These are phyloP conservation scores for Apiospora rasikravindrae DNA, from an alignment of 2,329 filamentous ascomycete species.

Conservation along the genomic window DNA sequence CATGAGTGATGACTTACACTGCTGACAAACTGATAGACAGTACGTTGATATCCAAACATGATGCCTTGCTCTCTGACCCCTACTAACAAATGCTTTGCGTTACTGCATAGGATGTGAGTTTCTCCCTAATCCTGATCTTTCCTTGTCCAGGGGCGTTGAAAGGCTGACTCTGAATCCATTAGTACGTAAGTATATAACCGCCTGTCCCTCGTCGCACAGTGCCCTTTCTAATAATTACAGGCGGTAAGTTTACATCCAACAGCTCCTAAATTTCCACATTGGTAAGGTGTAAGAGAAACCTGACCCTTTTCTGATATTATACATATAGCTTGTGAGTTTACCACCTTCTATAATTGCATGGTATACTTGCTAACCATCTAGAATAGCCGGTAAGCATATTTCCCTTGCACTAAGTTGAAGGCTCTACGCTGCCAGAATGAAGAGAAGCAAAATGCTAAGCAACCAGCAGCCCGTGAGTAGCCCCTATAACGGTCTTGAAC, in stretches of 20 bases:
- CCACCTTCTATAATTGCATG: neutral
- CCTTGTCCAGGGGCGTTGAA: no score
- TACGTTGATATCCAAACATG: neutral
- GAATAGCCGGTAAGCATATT: neutral
- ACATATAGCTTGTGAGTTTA: neutral
- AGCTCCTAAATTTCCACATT: neutral
- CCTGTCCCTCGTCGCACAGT: no score
- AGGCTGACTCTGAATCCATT: no score
- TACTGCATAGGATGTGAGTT: neutral
- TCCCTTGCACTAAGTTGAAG: no score
- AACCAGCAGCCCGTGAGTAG: neutral
- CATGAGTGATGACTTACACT: no score
- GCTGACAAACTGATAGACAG: neutral
- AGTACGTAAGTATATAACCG: neutral
- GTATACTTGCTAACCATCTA: neutral
- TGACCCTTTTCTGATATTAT: neutral
- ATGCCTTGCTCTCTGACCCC: neutral
- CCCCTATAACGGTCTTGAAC: no score
- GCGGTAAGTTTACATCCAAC: neutral
- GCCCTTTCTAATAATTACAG: neutral
- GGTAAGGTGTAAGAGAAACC: no score
- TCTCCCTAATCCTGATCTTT: neutral
- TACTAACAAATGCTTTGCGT: neutral
- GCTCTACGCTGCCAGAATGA: no score
- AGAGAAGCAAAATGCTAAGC: no score